Percentiles rank a stretch among this genome's conserved stretches.
These are phyloP conservation scores for Eucalyptus microcorys DNA, from an alignment of 345 rosid species.

Conservation along the genomic window DNA sequence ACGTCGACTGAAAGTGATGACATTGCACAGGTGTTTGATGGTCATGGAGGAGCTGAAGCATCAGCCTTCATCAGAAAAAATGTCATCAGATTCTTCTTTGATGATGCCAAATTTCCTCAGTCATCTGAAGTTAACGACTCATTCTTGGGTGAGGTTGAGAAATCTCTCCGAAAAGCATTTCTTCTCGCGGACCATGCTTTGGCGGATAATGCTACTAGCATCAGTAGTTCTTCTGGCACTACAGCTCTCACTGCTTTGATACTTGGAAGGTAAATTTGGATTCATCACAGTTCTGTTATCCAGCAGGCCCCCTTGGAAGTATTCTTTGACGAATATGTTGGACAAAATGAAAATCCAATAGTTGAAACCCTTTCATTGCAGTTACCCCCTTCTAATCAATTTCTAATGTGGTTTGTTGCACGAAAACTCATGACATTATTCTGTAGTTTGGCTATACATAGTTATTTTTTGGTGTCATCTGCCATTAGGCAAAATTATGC, in stretches of 20 bases:
- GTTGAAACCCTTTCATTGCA: neutral
- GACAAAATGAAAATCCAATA: neutral
- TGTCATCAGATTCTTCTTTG: constrained; percentile 33
- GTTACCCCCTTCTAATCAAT: neutral
- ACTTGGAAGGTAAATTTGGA: constrained; percentile 43
- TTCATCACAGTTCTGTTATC: neutral
- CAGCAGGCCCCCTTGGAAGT: neutral
- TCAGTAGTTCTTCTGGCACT: constrained; percentile 73
- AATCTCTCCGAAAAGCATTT: constrained; percentile 42
- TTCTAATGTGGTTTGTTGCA: neutral
- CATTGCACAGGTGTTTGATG: constrained; percentile 57
- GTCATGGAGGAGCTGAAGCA: constrained; percentile 91
- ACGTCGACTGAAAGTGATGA: neutral
- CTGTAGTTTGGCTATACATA: too few relatives aligned
- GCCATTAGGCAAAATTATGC: neutral
- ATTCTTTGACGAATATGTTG: neutral
- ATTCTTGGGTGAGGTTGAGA: constrained; percentile 40
- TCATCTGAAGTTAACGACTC: constrained; percentile 26
- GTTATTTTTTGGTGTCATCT: neutral
- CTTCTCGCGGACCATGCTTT: constrained; percentile 65
- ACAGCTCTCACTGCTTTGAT: constrained; percentile 71
- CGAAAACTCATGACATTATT: neutral
- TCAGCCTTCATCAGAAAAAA: constrained; percentile 45
- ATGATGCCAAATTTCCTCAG: constrained; percentile 55
- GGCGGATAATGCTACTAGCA: constrained; percentile 43